Evolutionary conservation across 2,329 filamentous ascomycete genomes (phyloP).

Genomic region (Neofusicoccum laricinum): DNA sequence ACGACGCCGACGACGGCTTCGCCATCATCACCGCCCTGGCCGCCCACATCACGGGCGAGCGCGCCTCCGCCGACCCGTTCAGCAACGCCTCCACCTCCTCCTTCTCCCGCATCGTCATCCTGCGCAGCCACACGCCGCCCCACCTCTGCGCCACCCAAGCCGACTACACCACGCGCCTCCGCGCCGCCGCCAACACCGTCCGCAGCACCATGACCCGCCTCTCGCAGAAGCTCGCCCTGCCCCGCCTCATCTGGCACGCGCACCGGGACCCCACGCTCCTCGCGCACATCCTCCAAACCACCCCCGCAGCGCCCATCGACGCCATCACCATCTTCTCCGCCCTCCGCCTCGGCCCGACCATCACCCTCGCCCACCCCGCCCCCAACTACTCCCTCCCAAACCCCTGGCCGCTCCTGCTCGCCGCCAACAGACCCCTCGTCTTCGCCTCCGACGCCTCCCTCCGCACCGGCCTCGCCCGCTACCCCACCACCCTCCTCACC

Average conservation of each 20-base stretch:
- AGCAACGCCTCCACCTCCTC: background rate
- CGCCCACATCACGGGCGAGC: background rate
- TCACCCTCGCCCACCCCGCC: background rate
- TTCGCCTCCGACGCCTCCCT: background rate
- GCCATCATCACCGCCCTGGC: background rate
- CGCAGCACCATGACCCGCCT: background rate
- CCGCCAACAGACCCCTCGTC: background rate
- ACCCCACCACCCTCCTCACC: constrained; percentile 13
- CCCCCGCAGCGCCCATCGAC: background rate
- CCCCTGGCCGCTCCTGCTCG: background rate
- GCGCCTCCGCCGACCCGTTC: background rate
- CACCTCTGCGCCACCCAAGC: background rate
- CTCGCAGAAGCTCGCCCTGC: background rate
- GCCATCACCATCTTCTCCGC: background rate
- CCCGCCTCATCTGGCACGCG: background rate
- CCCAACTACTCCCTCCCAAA: background rate
- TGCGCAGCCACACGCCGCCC: background rate
- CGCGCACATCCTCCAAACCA: background rate
- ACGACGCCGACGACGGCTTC: background rate
- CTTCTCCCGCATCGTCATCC: background rate
- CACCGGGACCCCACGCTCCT: background rate
- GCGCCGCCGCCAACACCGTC: background rate
- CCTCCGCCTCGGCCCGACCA: background rate
- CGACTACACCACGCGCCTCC: background rate
- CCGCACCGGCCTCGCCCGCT: background rate